phyloP scores from a whole-genome alignment of 441 rosid genomes.

The Macaranga tanarius region DNA sequence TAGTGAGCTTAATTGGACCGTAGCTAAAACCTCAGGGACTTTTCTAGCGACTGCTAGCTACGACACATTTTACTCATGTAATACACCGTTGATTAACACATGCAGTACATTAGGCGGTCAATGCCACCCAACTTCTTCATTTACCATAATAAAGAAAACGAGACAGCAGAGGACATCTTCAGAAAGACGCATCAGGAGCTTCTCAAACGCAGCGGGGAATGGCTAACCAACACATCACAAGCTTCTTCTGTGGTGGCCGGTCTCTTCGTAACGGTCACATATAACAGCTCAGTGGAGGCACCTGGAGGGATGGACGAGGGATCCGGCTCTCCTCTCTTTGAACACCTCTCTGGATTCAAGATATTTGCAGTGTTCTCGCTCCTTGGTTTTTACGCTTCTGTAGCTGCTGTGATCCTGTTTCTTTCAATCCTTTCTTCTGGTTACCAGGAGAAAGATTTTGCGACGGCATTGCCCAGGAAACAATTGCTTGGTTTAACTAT shows the following conservation, averaged over 20 bases:
- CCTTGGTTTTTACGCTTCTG: constrained; percentile 46
- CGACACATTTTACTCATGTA: too few relatives aligned
- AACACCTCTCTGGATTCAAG: constrained; percentile 37
- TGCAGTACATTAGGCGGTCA: constrained; percentile 45
- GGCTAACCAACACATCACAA: constrained; percentile 47
- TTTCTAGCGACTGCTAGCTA: too few relatives aligned
- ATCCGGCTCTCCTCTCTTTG: constrained; percentile 32
- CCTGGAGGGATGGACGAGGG: constrained; percentile 38
- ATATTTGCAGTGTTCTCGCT: constrained; percentile 47
- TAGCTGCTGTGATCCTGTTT: constrained; percentile 40
- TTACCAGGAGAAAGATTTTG: constrained; percentile 41
- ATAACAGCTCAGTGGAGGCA: constrained; percentile 42
- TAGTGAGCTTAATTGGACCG: too few relatives aligned
- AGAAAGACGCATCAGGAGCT: constrained; percentile 35
- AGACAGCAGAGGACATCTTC: constrained; percentile 39
- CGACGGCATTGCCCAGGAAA: constrained; percentile 29
- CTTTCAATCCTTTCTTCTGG: constrained; percentile 44
- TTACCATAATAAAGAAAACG: constrained; percentile 31
- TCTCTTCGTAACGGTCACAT: constrained; percentile 50
- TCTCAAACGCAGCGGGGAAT: constrained; percentile 34
- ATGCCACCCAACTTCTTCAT: constrained; percentile 39
- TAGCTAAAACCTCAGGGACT: too few relatives aligned
- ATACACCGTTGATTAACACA: too few relatives aligned
- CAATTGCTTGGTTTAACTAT: constrained; percentile 43
- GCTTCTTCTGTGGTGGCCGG: constrained; percentile 54